A percentile compares a stretch with the other conserved stretches of the same genome.
Evolutionary conservation across 345 rosid species (phyloP).

Genomic region (Eucalyptus polyanthemos): DNA sequence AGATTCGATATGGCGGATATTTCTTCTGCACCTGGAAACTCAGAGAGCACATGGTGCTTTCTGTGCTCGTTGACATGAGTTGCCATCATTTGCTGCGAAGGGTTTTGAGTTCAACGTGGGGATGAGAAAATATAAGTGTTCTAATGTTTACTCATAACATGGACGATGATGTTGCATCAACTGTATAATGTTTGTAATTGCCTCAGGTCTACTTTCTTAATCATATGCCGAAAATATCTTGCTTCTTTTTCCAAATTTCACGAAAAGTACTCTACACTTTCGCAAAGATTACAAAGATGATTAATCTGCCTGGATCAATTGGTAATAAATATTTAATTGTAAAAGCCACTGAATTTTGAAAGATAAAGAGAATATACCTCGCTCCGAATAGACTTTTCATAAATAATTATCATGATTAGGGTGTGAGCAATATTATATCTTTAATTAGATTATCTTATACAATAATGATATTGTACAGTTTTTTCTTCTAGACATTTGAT

Average conservation of each 20-base stretch:
- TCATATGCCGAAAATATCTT: background rate
- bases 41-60: background rate
- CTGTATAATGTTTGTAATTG: background rate
- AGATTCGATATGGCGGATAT: background rate
- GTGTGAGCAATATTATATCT: background rate
- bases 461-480: background rate
- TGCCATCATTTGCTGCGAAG: background rate
- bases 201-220: background rate
- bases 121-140: background rate
- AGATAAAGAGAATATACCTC: background rate
- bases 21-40: background rate
- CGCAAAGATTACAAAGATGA: background rate
- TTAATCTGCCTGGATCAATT: background rate
- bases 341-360: background rate
- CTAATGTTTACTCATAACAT: background rate
- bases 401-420: background rate
- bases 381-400: background rate
- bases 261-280: background rate
- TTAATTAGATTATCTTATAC: background rate
- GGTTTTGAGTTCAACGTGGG: background rate
- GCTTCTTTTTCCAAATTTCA: background rate
- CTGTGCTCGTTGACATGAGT: background rate
- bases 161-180: background rate
- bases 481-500: background rate
- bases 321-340: background rate